Conservation (phyloP, 192 early-diverging fungal genomes). For the Linnemannia zychae region DNA sequence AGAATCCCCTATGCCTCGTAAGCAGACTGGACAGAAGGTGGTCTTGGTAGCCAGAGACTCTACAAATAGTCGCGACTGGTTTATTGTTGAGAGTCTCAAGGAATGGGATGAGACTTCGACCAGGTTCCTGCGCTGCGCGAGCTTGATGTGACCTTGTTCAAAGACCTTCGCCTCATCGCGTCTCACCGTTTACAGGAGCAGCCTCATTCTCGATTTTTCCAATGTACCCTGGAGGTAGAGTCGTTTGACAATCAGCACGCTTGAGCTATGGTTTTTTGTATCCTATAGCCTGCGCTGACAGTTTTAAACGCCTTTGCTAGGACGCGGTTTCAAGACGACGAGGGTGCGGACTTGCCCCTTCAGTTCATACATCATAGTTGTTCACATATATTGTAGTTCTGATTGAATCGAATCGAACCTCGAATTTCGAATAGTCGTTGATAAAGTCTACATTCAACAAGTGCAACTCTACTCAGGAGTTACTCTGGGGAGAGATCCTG, state of each 20-base stretch:
- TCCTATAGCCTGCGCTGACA: constrained; percentile 3
- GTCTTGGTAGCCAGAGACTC: constrained; percentile 41
- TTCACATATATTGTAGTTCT: constrained; percentile 11
- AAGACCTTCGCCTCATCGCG: constrained; percentile 43
- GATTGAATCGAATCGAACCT: no score
- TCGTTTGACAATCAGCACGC: no score
- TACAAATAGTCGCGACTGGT: constrained; percentile 32
- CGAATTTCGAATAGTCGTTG: no score
- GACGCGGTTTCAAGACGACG: constrained; percentile 45
- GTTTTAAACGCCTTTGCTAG: constrained; percentile 19
- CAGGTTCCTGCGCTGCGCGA: constrained; percentile 41
- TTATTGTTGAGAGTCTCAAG: constrained; percentile 37
- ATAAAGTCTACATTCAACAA: no score
- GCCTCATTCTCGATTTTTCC: constrained; percentile 22
- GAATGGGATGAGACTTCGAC: constrained; percentile 49
- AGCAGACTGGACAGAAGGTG: constrained; percentile 39
- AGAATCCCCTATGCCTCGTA: constrained; percentile 21
- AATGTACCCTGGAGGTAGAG: constrained; percentile 52
- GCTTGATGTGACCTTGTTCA: constrained; percentile 39
- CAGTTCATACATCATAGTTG: constrained; percentile 26
- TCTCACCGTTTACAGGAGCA: constrained; percentile 45
- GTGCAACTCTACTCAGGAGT: no score
- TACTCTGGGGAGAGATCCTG: no score
- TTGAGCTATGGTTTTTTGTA: not conserved
- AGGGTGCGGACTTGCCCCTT: constrained; percentile 24